Evolutionary conservation across 2,329 filamentous ascomycete genomes (phyloP).

Genomic region (Beauveria asiatica): DNA sequence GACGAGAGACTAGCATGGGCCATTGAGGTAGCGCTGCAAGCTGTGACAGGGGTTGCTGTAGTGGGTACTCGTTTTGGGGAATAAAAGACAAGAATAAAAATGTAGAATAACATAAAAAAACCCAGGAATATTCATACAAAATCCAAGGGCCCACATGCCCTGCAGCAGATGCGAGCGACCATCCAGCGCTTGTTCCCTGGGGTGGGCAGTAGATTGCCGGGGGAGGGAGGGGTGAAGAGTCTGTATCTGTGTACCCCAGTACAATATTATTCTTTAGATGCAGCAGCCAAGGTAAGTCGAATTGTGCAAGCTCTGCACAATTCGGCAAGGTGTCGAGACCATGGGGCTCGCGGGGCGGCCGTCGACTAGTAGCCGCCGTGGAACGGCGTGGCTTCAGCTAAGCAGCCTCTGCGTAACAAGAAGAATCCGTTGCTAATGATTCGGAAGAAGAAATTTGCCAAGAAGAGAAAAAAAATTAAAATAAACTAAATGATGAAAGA

Average conservation of each 20-base stretch:
- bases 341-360: neutral
- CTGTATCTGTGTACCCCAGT: neutral
- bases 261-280: too few relatives aligned
- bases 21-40: neutral
- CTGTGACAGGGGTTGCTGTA: neutral
- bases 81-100: neutral
- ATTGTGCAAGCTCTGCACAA: neutral
- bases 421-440: too few relatives aligned
- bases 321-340: neutral
- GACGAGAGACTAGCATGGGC: neutral
- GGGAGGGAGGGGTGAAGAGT: neutral
- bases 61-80: neutral
- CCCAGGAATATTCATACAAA: neutral
- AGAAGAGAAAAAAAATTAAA: neutral
- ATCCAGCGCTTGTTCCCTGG: neutral
- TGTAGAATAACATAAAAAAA: neutral
- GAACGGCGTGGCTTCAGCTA: too few relatives aligned
- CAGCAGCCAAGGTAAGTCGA: neutral
- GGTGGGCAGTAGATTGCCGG: conserved; percentile 10
- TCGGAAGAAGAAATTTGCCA: too few relatives aligned
- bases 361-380: neutral
- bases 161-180: conserved; percentile 1
- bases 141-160: conserved; percentile 2
- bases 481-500: neutral
- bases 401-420: too few relatives aligned